Conservation (phyloP, 108 stramenopile genomes). For the Aurantiochytrium sp. region DNA sequence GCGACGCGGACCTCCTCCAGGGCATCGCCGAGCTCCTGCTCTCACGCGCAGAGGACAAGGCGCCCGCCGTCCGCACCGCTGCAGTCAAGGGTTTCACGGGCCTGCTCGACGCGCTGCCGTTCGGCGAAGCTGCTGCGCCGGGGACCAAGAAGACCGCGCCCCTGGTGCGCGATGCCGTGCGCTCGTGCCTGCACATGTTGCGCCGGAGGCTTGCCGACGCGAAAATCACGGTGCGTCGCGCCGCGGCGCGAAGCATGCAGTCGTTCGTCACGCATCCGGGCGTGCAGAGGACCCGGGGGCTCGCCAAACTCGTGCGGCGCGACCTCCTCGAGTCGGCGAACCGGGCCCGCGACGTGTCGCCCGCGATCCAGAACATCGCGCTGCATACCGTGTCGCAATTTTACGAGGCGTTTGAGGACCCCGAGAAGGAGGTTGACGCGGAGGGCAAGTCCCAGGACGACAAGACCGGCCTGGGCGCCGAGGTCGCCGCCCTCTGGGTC, state of each 20-base stretch:
- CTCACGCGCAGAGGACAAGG: neutral
- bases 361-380: neutral
- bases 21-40: neutral
- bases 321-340: neutral
- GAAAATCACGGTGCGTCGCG: constrained; percentile 9
- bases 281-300: neutral
- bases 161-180: neutral
- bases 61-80: neutral
- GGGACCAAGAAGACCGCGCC: neutral
- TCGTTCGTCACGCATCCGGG: neutral
- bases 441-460: no score
- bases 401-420: neutral
- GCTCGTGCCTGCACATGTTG: neutral
- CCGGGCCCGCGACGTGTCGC: neutral
- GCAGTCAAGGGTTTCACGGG: neutral
- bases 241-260: neutral
- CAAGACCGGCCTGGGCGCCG: no score
- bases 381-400: neutral
- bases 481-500: neutral
- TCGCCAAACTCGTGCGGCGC: neutral
- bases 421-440: no score
- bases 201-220: neutral
- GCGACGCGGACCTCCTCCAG: neutral
- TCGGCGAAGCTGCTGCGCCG: neutral
- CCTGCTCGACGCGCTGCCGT: neutral